Percentiles rank a stretch among this genome's conserved stretches.
Evolutionary conservation across 225 moss, liverwort and hornwort genomes (phyloP).

Genomic region (Pleurozium schreberi): DNA sequence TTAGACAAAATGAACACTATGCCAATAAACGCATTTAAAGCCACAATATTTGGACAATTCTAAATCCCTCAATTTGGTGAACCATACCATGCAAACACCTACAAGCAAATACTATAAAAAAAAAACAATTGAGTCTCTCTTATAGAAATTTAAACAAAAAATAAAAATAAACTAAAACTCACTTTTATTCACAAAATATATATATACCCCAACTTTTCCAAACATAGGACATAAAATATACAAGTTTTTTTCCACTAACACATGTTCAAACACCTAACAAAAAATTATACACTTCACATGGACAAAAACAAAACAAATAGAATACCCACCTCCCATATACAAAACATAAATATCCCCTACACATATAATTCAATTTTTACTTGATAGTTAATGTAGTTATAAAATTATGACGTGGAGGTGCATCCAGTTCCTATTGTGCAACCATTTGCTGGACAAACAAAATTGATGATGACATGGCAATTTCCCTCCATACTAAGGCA

Average conservation of each 20-base stretch:
- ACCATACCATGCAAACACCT: not conserved
- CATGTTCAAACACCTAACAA: not conserved
- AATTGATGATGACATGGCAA: not conserved
- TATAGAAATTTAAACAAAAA: not conserved
- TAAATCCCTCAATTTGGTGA: not conserved
- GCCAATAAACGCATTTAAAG: not conserved
- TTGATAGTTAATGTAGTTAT: not conserved
- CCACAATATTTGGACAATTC: not conserved
- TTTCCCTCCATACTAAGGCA: accelerated
- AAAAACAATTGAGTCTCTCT: not conserved
- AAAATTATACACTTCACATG: not conserved
- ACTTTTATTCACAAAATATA: not conserved
- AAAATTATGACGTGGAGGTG: not conserved
- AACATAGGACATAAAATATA: not conserved
- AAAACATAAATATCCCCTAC: not conserved
- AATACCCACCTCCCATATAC: not conserved
- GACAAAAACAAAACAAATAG: not conserved
- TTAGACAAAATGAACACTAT: not conserved
- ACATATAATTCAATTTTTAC: not conserved
- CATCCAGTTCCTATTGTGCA: not conserved
- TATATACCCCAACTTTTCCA: not conserved
- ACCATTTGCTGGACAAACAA: accelerated
- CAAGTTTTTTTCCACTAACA: not conserved
- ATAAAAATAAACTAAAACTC: too few species aligned
- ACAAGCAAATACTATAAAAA: not conserved